A percentile compares a stretch with the other conserved stretches of the same genome.
These are phyloP conservation scores for Periconia sp. DNA, from an alignment of 2,329 filamentous ascomycete species.

Conservation along the genomic window DNA sequence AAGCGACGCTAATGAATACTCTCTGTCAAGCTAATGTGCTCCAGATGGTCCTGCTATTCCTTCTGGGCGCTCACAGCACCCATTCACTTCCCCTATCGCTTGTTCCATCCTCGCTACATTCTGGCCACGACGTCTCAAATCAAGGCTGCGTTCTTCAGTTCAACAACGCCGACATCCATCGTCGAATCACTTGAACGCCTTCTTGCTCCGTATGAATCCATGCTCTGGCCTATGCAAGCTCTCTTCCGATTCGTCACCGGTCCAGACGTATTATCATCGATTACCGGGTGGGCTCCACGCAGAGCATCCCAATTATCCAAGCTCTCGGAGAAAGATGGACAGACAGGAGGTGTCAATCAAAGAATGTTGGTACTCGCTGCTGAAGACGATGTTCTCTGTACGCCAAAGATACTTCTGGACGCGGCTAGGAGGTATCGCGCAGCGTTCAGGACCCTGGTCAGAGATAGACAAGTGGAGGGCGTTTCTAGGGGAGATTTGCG, in stretches of 20 bases:
- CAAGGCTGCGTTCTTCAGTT: constrained; percentile 59
- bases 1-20: constrained; percentile 27
- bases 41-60: constrained; percentile 26
- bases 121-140: constrained; percentile 59
- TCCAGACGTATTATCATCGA: constrained; percentile 47
- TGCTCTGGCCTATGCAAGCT: constrained; percentile 60
- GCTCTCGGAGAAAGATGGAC: not conserved
- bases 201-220: constrained; percentile 59
- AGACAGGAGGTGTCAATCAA: constrained; percentile 6
- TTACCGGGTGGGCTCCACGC: constrained; percentile 45
- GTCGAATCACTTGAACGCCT: constrained; percentile 52
- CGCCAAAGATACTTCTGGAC: constrained; percentile 35
- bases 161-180: constrained; percentile 47
- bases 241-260: constrained; percentile 53
- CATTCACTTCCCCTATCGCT: constrained; percentile 49
- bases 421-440: constrained; percentile 49
- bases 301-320: constrained; percentile 31
- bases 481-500: constrained; percentile 11
- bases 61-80: constrained; percentile 32
- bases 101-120: constrained; percentile 58
- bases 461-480: constrained; percentile 38
- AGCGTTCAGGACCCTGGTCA: constrained; percentile 39
- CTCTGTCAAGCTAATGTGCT: not conserved
- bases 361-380: constrained; percentile 32
- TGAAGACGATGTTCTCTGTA: constrained; percentile 34